Evolutionary conservation across 306 rosid genomes (phyloP).

Genomic region (Heteromeles arbutifolia): DNA sequence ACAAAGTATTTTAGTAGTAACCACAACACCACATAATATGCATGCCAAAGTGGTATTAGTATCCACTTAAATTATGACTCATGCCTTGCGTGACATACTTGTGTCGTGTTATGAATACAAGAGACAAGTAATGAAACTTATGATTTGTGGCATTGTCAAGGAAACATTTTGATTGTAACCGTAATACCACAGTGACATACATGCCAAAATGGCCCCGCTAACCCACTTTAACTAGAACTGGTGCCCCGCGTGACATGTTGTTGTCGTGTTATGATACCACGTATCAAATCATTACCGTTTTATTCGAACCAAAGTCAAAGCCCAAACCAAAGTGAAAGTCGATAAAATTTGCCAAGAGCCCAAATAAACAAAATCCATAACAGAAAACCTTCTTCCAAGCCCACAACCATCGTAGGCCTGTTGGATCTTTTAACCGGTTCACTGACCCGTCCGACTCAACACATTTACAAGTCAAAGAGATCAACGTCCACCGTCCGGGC

Average conservation of each 20-base stretch:
- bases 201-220: fast-evolving
- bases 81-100: neutral
- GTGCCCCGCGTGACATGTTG: neutral
- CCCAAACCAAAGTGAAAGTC: neutral
- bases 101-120: neutral
- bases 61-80: neutral
- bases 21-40: neutral
- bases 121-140: neutral
- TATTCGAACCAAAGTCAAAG: neutral
- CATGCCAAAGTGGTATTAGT: fast-evolving
- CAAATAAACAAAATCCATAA: neutral
- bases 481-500: neutral
- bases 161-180: neutral
- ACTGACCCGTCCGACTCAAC: neutral
- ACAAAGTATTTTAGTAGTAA: too few relatives aligned
- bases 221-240: neutral
- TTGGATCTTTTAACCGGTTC: neutral
- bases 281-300: neutral
- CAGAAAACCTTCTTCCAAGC: neutral
- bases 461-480: neutral
- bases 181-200: neutral
- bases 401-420: neutral
- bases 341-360: neutral
- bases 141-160: neutral
- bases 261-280: too few relatives aligned